phyloP scores from a whole-genome alignment of 345 rosid species.

The Aquilaria sinensis region DNA sequence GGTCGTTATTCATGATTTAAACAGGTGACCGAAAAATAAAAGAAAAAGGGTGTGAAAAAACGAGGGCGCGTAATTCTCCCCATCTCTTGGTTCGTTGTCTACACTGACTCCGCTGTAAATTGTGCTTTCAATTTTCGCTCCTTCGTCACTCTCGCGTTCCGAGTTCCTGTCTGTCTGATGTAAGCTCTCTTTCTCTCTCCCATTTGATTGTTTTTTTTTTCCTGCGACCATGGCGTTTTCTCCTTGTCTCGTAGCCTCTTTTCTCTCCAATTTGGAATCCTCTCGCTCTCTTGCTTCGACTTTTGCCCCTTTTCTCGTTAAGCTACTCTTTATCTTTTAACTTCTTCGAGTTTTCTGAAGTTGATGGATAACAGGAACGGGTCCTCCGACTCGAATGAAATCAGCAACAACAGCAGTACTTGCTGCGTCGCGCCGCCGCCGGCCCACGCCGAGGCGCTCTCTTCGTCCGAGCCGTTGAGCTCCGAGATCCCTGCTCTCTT shows the following conservation, averaged over 20 bases:
- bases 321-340: background rate
- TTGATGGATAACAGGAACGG: constrained; percentile 39
- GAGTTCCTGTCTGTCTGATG: background rate
- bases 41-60: no score
- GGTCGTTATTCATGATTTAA: no score
- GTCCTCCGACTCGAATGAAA: constrained; percentile 62
- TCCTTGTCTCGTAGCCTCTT: background rate
- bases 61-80: no score
- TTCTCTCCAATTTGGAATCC: background rate
- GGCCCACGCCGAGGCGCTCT: constrained; percentile 16
- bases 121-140: background rate
- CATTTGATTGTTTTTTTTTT: background rate
- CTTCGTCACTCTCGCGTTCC: constrained; percentile 3
- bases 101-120: no score
- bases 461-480: constrained; percentile 12
- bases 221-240: constrained; percentile 5
- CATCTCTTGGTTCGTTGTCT: no score
- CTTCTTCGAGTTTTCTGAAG: background rate
- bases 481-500: constrained; percentile 41
- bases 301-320: background rate
- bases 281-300: background rate
- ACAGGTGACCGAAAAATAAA: no score
- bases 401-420: constrained; percentile 52
- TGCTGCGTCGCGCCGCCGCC: constrained; percentile 25
- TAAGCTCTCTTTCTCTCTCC: background rate